Base-by-base conservation (phyloP, 345 rosid species). In the Acer yangbiense region DNA sequence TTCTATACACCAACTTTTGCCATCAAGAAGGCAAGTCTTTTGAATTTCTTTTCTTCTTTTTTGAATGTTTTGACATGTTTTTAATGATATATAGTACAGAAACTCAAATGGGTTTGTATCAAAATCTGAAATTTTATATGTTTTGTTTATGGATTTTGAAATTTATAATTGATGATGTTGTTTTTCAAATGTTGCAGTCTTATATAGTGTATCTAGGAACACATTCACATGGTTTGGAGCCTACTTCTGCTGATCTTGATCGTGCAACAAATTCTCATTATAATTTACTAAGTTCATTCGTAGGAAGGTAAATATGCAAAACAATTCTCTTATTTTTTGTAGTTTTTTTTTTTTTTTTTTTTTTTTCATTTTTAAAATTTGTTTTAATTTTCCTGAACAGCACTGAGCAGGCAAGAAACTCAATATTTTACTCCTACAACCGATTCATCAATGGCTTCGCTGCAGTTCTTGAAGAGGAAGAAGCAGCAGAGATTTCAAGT, bases 381-480 rank as follows among this genome's bases (percentile, higher is more conserved):
- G 23, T 20, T 11, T 46, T 46, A 8, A 10, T 72, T 68, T 66
- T 65, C 10, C 16, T 18, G 4, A 69, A 29, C 81, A 79, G 85
- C 25, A 50, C 54, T 13, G 76, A 71, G 54, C 50, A 35, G 2
- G 82, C 84, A 3, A 54, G 50, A 73, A 76, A 74, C 21, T 48
- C 69, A 13, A 76, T 84, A 25, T 77, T 79, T 67, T 79, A 81
- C 83, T 81, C 85, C 3, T 81, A 84, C 67, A 71, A 74, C 11
- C 68, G 77, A 72, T 79, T 73, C 73, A 79, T 84, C 65, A 81
- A 84, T 79, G 87, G 85, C 17, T 84, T 84, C 12, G 81, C 85
- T 23, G 87, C 87, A 9, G 76, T 35, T 9, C 50, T 81, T n/a
- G 83, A 82, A 0, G 85, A 84, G 13, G 79, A 70, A 60, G 76